These are phyloP conservation scores for Linnemannia hyalina DNA, from an alignment of 192 early-diverging fungal genomes.

Conservation along the genomic window DNA sequence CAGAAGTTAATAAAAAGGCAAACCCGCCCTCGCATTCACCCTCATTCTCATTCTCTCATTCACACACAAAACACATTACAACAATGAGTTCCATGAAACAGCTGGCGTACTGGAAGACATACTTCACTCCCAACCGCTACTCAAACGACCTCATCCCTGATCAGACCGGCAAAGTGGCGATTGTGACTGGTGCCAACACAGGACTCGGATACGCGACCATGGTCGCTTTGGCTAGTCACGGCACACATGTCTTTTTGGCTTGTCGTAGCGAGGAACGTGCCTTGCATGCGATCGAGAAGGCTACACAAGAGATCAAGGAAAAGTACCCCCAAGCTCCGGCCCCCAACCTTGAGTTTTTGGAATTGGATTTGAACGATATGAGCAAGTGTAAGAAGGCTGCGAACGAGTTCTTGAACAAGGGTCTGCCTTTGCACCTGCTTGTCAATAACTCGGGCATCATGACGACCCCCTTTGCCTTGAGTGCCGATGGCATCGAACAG, in stretches of 20 bases:
- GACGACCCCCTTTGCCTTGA: conserved; percentile 24
- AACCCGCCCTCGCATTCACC: neutral
- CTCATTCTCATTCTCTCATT: neutral
- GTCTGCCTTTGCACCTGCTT: conserved; percentile 61
- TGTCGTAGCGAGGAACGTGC: conserved; percentile 22
- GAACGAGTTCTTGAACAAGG: conserved; percentile 41
- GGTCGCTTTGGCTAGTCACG: conserved; percentile 18
- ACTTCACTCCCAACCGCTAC: neutral
- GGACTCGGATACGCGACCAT: conserved; percentile 48
- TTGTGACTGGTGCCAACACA: conserved; percentile 62
- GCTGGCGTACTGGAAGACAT: neutral
- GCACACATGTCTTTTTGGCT: conserved; percentile 34
- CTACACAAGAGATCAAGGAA: conserved; percentile 28
- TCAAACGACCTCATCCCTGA: conserved; percentile 44
- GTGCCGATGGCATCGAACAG: conserved; percentile 47
- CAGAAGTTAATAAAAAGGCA: conserved; percentile 1
- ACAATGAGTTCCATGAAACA: neutral
- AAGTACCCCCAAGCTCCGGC: neutral
- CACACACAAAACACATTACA: neutral
- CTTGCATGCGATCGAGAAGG: conserved; percentile 19
- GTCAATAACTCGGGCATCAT: conserved; percentile 54
- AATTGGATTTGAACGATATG: conserved; percentile 27
- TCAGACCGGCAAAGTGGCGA: conserved; percentile 56
- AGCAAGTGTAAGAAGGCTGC: conserved; percentile 20
- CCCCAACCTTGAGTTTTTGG: conserved; percentile 30